Evolutionary conservation across 306 rosid species (phyloP), one percentile per base, ranked within the genome.

Genomic region (Casuarina equisetifolia): DNA sequence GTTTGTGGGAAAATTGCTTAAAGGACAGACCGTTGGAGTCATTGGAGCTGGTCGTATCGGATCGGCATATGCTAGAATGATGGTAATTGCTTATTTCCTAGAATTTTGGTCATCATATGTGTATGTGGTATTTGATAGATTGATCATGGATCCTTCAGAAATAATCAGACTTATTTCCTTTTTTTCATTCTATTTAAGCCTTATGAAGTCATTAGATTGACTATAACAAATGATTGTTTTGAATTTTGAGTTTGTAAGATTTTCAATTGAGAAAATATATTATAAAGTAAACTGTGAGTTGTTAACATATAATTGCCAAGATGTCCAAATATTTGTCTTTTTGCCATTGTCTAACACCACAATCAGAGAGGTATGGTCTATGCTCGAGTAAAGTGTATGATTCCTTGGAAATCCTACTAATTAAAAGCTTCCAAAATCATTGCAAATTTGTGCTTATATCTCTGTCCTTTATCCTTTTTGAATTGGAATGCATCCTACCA

Each of bases 21-120:
- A 92, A 72, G 99, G 99, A 71, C 99, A 92, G 82, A 91, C 99
- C 4, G 99, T 96, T 79, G 99, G 99, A 69, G 99, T 96, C 66
- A 95, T 96, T 79, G 99, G 99, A 79, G 99, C 99, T 67, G 98
- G 99, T 51, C 97, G 99, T 51, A 96, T 96, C 62, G 99, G 99
- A 74, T 96, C 99, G 4, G 94, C 99, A 45, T 96, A 96, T 86
- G 99, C 99, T 20, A 90, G 99, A 89, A 96, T 96, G 97, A 96
- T 96, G 99, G 99, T 92, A 89, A 74, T 61, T 10, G 44, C 76
- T 55, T 72, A 59, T 50, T 66, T 44, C 53, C 68, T 72, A 20
- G 44, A 13, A 45, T 17, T 42, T 50, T n/a, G n/a, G n/a, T n/a
- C n/a, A n/a, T n/a, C n/a, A n/a, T n/a, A n/a, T n/a, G n/a, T n/a